phyloP scores from a whole-genome alignment of 768 basidiomycete genomes.

The Guyanaporus albipodus region DNA sequence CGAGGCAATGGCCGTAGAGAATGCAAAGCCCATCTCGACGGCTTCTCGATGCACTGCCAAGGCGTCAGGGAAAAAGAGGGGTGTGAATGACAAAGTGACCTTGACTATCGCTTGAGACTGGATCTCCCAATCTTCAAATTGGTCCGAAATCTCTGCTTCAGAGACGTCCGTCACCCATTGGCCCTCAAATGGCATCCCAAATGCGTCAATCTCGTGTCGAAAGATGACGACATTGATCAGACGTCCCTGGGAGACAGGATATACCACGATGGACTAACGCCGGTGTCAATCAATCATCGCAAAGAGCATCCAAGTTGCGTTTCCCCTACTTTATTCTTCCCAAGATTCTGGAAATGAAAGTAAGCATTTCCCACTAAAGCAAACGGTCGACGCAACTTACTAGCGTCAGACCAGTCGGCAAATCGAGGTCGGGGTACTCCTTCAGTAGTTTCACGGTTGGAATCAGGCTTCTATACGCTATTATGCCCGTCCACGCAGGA shows the following conservation, averaged over 20 bases:
- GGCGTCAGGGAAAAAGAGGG: not conserved
- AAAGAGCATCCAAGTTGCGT: too few species aligned
- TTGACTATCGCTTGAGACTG: constrained; percentile 6
- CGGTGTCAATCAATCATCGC: too few species aligned
- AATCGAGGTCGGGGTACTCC: constrained; percentile 31
- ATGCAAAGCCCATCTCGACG: constrained; percentile 43
- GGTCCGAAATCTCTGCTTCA: constrained; percentile 29
- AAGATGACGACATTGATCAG: constrained; percentile 36
- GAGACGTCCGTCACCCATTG: constrained; percentile 27
- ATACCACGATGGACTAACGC: constrained; percentile 37
- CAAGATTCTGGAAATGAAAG: constrained; percentile 18
- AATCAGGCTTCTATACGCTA: constrained; percentile 38
- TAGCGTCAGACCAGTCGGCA: constrained; percentile 24
- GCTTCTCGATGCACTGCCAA: constrained; percentile 32
- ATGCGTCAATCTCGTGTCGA: constrained; percentile 22
- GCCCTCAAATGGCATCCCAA: constrained; percentile 31
- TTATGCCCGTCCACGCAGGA: constrained; percentile 37
- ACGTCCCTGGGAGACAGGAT: constrained; percentile 36
- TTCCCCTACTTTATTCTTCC: constrained; percentile 16
- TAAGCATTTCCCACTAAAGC: not conserved
- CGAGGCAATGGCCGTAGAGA: constrained; percentile 36
- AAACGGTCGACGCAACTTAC: not conserved
- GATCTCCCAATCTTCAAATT: constrained; percentile 28
- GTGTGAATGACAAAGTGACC: too few species aligned
- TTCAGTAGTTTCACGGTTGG: constrained; percentile 25